Evolutionary conservation across 2,329 filamentous ascomycete species (phyloP).

Genomic region (Boeremia lycopersici): DNA sequence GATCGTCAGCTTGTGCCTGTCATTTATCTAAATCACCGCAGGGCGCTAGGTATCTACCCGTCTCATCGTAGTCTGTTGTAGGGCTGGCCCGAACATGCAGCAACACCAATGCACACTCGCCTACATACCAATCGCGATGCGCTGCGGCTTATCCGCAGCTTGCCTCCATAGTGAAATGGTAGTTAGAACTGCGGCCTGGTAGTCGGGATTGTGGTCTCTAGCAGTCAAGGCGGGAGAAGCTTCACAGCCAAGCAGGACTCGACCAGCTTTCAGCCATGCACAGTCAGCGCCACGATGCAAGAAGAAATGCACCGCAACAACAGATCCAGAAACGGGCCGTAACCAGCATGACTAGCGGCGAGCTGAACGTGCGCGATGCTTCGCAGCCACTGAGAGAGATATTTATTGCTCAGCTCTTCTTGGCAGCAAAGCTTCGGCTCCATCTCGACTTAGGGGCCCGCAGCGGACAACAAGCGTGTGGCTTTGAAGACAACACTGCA

Average conservation of each 20-base stretch:
- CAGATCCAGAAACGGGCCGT: slow-evolving; percentile 1
- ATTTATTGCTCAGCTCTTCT: slow-evolving; percentile 5
- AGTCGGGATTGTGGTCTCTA: not conserved
- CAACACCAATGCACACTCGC: not conserved
- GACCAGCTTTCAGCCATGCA: slow-evolving; percentile 9
- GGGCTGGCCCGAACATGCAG: slow-evolving; percentile 8
- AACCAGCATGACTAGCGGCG: slow-evolving; percentile 1
- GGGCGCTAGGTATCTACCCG: slow-evolving; percentile 2
- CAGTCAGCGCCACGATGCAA: slow-evolving; percentile 8
- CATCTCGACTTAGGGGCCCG: slow-evolving; percentile 1
- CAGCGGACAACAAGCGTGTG: slow-evolving; percentile 1
- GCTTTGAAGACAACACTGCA: slow-evolving; percentile 3
- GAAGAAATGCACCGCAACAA: slow-evolving; percentile 6
- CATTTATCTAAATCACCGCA: slow-evolving; percentile 7
- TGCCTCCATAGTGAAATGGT: not conserved
- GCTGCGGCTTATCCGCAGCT: not conserved
- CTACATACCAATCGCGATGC: slow-evolving; percentile 1
- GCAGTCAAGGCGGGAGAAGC: slow-evolving; percentile 19
- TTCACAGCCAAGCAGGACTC: slow-evolving; percentile 16
- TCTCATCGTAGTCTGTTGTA: slow-evolving; percentile 4
- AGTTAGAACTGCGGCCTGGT: slow-evolving; percentile 3
- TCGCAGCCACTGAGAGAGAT: slow-evolving; percentile 13
- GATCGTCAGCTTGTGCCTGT: not conserved
- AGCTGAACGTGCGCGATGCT: not conserved
- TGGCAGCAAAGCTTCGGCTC: slow-evolving; percentile 11